These are phyloP conservation scores for Cytospora paraplurivora DNA, from an alignment of 2,329 filamentous ascomycete genomes.

Conservation along the genomic window DNA sequence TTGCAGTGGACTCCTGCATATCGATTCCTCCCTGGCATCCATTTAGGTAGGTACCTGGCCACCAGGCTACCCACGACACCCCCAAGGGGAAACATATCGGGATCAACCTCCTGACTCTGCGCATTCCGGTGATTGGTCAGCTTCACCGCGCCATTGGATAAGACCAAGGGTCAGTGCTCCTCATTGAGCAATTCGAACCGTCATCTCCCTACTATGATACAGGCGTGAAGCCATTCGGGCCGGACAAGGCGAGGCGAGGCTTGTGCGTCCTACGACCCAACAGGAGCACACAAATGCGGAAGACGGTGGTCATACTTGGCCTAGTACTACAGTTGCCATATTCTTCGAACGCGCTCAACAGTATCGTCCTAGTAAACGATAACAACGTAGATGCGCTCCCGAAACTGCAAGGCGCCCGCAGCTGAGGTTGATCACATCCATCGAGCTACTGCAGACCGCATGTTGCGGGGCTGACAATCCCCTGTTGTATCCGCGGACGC, in stretches of 20 bases:
- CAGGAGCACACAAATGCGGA: not conserved
- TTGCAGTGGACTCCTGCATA: not conserved
- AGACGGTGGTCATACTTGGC: not conserved
- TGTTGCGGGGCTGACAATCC: not conserved
- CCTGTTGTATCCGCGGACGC: not conserved
- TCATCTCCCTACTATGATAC: not conserved
- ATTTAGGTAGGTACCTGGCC: no score
- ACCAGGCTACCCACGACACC: no score
- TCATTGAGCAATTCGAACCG: not conserved
- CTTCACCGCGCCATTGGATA: no score
- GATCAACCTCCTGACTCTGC: not conserved
- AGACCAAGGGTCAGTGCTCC: not conserved
- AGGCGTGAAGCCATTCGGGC: not conserved
- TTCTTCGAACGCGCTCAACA: not conserved
- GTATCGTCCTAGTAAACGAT: not conserved
- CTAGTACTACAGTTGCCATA: no score
- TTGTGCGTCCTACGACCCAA: not conserved
- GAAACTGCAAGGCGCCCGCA: not conserved
- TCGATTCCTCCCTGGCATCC: no score
- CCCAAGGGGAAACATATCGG: not conserved
- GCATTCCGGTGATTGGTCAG: not conserved
- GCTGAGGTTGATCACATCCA: not conserved
- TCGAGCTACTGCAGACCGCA: not conserved
- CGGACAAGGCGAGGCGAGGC: not conserved
- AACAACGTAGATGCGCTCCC: not conserved